A percentile compares a stretch with the other conserved stretches of the same genome.
phyloP scores from a whole-genome alignment of 75 land plant species.

The Chamaecyparis obtusa region DNA sequence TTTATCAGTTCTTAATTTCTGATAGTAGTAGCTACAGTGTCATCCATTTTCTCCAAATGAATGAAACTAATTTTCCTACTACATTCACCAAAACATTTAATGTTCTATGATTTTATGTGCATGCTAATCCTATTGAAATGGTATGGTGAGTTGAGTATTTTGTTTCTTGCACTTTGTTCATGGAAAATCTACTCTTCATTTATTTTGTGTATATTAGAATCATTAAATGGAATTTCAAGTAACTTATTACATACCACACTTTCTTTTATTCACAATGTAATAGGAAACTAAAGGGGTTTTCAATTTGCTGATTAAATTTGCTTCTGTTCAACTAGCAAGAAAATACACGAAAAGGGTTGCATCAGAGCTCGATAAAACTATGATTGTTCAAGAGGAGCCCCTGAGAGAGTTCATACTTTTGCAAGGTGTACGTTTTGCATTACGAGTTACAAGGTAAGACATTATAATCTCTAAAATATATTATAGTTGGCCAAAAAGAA shows the following conservation, averaged over 20 bases:
- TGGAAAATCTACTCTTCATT: not conserved
- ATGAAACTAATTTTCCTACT: not conserved
- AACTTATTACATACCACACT: not conserved
- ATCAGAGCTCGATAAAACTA: conserved; percentile 37
- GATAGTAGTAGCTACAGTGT: not conserved
- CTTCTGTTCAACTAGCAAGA: conserved; percentile 62
- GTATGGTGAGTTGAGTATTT: not conserved
- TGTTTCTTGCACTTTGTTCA: conserved; percentile 1
- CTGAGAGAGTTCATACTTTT: conserved; percentile 45
- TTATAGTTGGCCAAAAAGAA: not conserved
- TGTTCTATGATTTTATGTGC: not conserved
- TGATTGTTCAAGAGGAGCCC: conserved; percentile 27
- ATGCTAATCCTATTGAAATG: not conserved
- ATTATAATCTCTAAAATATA: not conserved
- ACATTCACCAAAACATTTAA: not conserved
- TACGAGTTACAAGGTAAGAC: conserved; percentile 42
- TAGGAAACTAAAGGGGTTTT: not conserved
- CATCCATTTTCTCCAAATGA: not conserved
- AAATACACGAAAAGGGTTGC: too few relatives aligned
- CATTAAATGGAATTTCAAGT: not conserved
- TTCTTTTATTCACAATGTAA: not conserved
- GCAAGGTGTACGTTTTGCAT: conserved; percentile 83
- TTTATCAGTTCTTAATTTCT: not conserved
- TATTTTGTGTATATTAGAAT: not conserved
- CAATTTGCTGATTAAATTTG: conserved; percentile 62